Evolutionary conservation across 83 land plant species (phyloP), one percentile per base, ranked within the genome.

Genomic region (Thuja plicata): DNA sequence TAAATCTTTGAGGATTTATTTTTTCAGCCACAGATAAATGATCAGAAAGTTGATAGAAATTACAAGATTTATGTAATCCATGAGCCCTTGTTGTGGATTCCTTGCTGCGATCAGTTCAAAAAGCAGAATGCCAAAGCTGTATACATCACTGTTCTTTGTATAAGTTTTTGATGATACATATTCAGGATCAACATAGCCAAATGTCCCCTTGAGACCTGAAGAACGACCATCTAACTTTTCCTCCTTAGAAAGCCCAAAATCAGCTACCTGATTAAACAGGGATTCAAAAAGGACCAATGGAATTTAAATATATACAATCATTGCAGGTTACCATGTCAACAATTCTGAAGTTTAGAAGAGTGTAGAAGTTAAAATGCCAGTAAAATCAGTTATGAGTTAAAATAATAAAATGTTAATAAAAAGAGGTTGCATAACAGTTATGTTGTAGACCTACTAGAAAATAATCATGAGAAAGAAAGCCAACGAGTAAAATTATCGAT

Each of bases 171-270:
- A 94, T 34, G 96, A 91, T 76, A 97, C 90, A 71, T 97, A 97
- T 16, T 90, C 94, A 52, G 97, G 98, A 71, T 97, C 98, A 87
- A 95, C 93, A 88, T 97, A 97, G 30, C 98, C 98, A 89, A 92
- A 97, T 84, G 98, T 97, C 34, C 98, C 98, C 91, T 96, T 96
- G 55, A 97, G 86, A 45, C 95, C 94, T 17, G 98, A 96, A 17
- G 89, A 91, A 24, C 92, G 91, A 16, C 92, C 91, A 87, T 93
- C 94, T 89, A 90, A 85, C 45, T 37, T 88, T 88, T 93, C 95
- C 91, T 97, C 98, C 87, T 95, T 97, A 16, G 99, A 97, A 79
- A 97, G 90, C 85, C 99, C 99, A 93, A 97, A 97, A 90, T 97
- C 98, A 55, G 98, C 98, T 88, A 97, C 98, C 97, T 97, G 89